A percentile compares a stretch with the other conserved stretches of the same genome.
phyloP scores from a whole-genome alignment of 2,329 filamentous ascomycete species.

The Ophiostoma fasciatum region DNA sequence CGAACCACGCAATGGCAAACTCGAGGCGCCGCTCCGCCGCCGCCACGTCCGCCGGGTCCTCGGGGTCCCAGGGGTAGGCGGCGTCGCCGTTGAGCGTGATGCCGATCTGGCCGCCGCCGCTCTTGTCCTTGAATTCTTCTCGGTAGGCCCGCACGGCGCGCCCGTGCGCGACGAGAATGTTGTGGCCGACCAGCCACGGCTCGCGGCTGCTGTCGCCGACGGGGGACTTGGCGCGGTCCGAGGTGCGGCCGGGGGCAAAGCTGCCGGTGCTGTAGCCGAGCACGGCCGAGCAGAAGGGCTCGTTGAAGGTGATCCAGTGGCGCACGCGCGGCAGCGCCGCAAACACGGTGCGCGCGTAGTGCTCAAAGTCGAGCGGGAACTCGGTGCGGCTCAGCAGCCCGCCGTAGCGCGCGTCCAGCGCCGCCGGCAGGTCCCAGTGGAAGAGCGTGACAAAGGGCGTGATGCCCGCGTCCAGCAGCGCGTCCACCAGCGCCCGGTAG shows the following conservation, averaged over 20 bases:
- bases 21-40: conserved; percentile 71
- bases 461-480: conserved; percentile 62
- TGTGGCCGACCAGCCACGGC: conserved; percentile 73
- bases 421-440: conserved; percentile 79
- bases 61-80: conserved; percentile 68
- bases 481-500: conserved; percentile 67
- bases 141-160: conserved; percentile 70
- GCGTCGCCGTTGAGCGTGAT: conserved; percentile 82
- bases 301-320: conserved; percentile 84
- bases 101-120: conserved; percentile 61
- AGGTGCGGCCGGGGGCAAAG: conserved; percentile 72
- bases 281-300: conserved; percentile 74
- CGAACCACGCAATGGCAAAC: conserved; percentile 80
- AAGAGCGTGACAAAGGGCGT: conserved; percentile 69
- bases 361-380: conserved; percentile 66
- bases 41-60: conserved; percentile 59
- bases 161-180: conserved; percentile 64
- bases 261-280: conserved; percentile 64
- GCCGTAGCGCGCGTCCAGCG: conserved; percentile 64
- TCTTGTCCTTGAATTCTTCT: conserved; percentile 57
- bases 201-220: conserved; percentile 63
- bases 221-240: conserved; percentile 54
- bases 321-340: conserved; percentile 62
- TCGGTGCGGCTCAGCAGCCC: conserved; percentile 69
- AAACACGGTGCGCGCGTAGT: conserved; percentile 66